Evolutionary conservation across 108 stramenopile genomes (phyloP).

Genomic region (Mayamaea pseudoterrestris): DNA sequence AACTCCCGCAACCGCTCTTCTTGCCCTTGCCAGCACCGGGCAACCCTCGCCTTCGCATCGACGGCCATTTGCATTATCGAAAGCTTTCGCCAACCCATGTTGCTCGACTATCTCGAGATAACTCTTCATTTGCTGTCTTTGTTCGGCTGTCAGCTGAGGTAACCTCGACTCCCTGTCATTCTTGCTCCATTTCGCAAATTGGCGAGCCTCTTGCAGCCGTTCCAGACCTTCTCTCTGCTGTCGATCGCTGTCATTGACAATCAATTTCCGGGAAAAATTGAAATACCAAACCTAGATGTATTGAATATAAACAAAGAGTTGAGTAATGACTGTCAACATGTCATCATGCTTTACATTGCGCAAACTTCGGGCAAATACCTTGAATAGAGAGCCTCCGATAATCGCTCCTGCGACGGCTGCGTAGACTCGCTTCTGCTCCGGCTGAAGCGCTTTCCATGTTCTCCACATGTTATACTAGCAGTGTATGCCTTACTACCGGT

Average conservation of each 20-base stretch:
- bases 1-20: not conserved
- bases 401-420: no score
- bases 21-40: not conserved
- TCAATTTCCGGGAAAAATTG: slow-evolving; percentile 27
- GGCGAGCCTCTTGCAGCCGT: slow-evolving; percentile 22
- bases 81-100: slow-evolving; percentile 6
- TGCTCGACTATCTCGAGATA: slow-evolving; percentile 29
- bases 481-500: no score
- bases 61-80: not conserved
- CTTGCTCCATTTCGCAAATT: slow-evolving; percentile 20
- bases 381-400: no score
- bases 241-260: slow-evolving; percentile 31
- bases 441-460: no score
- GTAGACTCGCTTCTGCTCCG: no score
- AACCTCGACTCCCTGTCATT: slow-evolving; percentile 24
- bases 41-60: slow-evolving; percentile 1
- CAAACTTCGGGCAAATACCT: no score
- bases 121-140: slow-evolving; percentile 31
- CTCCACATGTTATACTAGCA: no score
- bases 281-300: slow-evolving; percentile 24
- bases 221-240: slow-evolving; percentile 24
- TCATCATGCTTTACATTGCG: no score
- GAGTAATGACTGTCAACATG: no score
- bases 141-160: slow-evolving; percentile 35
- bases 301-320: not conserved